These are phyloP conservation scores for Salix suchowensis DNA, from an alignment of 345 rosid species.

Conservation along the genomic window DNA sequence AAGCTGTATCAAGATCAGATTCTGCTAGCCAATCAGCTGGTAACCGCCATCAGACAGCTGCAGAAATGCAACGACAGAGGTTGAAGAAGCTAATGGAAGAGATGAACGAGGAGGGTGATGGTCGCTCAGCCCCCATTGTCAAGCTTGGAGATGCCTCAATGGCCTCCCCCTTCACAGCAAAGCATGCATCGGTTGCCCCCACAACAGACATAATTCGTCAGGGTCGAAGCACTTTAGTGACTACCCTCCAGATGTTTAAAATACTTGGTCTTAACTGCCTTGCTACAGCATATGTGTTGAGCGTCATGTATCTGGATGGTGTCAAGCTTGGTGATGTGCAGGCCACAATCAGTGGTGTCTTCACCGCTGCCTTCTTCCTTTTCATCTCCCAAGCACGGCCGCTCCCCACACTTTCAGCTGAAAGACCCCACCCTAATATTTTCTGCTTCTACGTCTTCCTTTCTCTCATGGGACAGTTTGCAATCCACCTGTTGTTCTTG, in stretches of 20 bases:
- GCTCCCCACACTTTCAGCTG: constrained; percentile 72
- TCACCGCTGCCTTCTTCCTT: constrained; percentile 95
- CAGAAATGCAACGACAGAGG: constrained; percentile 72
- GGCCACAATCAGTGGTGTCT: constrained; percentile 97
- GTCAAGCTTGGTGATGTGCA: constrained; percentile 98
- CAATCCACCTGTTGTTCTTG: constrained; percentile 66
- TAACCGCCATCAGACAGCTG: constrained; percentile 73
- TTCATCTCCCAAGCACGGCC: constrained; percentile 97
- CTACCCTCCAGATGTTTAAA: constrained; percentile 98
- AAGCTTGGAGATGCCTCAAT: constrained; percentile 99
- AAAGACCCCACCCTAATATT: constrained; percentile 82
- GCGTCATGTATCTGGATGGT: constrained; percentile 96
- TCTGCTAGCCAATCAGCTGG: constrained; percentile 30
- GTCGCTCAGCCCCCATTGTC: constrained; percentile 87
- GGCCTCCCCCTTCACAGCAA: constrained; percentile 99
- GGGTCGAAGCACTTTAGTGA: constrained; percentile 98
- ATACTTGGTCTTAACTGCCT: constrained; percentile 99
- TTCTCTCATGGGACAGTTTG: constrained; percentile 93
- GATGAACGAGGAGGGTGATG: constrained; percentile 83
- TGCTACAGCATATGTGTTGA: constrained; percentile 96
- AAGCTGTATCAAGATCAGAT: constrained; percentile 38
- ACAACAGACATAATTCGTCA: constrained; percentile 91
- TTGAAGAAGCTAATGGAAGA: constrained; percentile 94
- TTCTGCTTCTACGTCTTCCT: constrained; percentile 90
- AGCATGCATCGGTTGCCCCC: constrained; percentile 98